phyloP scores from a whole-genome alignment of 2,329 filamentous ascomycete genomes.

The Fusarium beomiforme region DNA sequence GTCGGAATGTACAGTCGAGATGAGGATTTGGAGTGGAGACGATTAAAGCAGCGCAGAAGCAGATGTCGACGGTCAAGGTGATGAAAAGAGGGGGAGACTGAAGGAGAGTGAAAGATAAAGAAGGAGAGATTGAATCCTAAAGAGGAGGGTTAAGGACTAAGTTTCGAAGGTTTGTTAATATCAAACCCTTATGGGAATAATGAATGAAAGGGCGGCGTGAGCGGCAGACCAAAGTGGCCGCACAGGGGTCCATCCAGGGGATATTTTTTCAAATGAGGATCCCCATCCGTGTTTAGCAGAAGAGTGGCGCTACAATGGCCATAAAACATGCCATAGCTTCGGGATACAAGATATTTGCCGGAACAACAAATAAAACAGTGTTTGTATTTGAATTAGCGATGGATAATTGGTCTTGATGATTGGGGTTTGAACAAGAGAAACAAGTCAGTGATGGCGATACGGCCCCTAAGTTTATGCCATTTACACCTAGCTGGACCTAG shows the following conservation, averaged over 20 bases:
- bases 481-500: neutral
- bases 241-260: slow-evolving; percentile 40
- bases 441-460: neutral
- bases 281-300: slow-evolving; percentile 40
- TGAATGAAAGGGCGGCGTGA: slow-evolving; percentile 30
- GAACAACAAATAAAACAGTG: slow-evolving; percentile 9
- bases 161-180: slow-evolving; percentile 25
- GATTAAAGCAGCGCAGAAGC: slow-evolving; percentile 15
- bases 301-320: slow-evolving; percentile 44
- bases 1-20: slow-evolving; percentile 19
- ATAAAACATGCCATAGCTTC: slow-evolving; percentile 41
- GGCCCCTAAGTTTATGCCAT: neutral
- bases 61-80: slow-evolving; percentile 5
- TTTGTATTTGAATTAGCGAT: slow-evolving; percentile 30
- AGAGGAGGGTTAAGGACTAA: slow-evolving; percentile 11
- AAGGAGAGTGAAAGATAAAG: slow-evolving; percentile 11
- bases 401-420: neutral
- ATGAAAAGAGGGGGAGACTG: neutral
- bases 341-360: slow-evolving; percentile 25
- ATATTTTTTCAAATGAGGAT: slow-evolving; percentile 46
- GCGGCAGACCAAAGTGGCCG: slow-evolving; percentile 21
- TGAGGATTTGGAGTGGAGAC: slow-evolving; percentile 4
- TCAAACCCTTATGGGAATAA: slow-evolving; percentile 11
- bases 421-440: neutral
- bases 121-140: slow-evolving; percentile 5